phyloP scores from a whole-genome alignment of 257 asterid species.

The Ocimum tenuiflorum region DNA sequence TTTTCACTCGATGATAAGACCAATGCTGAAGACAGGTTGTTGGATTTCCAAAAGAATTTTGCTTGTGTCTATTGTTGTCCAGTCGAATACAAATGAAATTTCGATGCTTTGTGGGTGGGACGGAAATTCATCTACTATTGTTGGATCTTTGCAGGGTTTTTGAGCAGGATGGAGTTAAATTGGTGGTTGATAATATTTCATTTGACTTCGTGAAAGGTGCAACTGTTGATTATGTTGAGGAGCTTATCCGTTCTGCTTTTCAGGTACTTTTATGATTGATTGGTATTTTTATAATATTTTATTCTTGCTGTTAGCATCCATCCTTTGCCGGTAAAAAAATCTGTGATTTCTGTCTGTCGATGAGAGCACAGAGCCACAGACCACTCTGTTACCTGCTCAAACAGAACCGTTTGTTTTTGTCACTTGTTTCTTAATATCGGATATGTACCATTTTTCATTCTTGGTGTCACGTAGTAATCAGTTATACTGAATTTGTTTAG shows the following conservation, averaged over 20 bases:
- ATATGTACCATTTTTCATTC: neutral
- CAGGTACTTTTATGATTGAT: slow-evolving; percentile 50
- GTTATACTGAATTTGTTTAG: neutral
- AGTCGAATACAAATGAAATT: neutral
- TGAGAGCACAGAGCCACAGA: neutral
- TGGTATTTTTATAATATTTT: neutral
- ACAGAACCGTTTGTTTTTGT: neutral
- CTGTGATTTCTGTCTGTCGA: neutral
- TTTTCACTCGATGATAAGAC: slow-evolving; percentile 70
- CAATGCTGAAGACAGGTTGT: slow-evolving; percentile 73
- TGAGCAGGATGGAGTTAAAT: slow-evolving; percentile 82
- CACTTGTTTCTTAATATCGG: no score
- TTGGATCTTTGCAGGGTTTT: slow-evolving; percentile 49
- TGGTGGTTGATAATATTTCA: slow-evolving; percentile 84
- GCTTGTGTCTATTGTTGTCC: neutral
- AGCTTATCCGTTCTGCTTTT: slow-evolving; percentile 91
- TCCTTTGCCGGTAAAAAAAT: neutral
- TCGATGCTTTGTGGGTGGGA: neutral
- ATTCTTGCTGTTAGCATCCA: neutral
- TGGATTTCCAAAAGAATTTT: neutral
- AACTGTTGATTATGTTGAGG: slow-evolving; percentile 86
- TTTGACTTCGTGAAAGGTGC: slow-evolving; percentile 83
- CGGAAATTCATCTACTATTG: neutral
- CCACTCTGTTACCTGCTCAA: neutral
- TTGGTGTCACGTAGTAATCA: neutral